Percentiles rank a stretch among this genome's conserved stretches.
These are phyloP conservation scores for Clathrospora elynae DNA, from an alignment of 2,329 filamentous ascomycete species.

Conservation along the genomic window DNA sequence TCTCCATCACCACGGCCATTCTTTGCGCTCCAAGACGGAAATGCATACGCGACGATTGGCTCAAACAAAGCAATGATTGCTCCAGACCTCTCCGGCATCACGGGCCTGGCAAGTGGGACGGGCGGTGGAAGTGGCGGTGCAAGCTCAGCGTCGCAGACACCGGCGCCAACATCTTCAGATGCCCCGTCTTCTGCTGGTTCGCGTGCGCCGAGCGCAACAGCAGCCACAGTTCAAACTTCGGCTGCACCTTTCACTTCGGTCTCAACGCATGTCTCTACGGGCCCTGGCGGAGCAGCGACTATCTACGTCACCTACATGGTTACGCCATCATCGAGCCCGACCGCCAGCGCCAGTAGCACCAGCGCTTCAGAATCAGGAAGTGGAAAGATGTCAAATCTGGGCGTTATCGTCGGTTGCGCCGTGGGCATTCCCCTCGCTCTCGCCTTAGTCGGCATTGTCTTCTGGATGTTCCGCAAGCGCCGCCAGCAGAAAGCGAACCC, in stretches of 20 bases:
- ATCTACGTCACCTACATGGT: slow-evolving; percentile 27
- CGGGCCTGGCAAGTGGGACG: slow-evolving; percentile 29
- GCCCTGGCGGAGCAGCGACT: slow-evolving; percentile 31
- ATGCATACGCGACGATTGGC: slow-evolving; percentile 41
- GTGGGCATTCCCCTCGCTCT: slow-evolving; percentile 46
- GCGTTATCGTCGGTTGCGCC: slow-evolving; percentile 44
- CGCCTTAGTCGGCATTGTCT: slow-evolving; percentile 35
- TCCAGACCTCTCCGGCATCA: slow-evolving; percentile 34
- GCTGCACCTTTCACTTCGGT: slow-evolving; percentile 31
- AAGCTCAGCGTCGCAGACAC: slow-evolving; percentile 20
- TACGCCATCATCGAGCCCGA: slow-evolving; percentile 17
- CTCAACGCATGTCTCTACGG: slow-evolving; percentile 30
- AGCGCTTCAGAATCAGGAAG: slow-evolving; percentile 4
- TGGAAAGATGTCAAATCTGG: slow-evolving; percentile 28
- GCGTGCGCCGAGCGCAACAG: slow-evolving; percentile 1
- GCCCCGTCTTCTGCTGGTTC: slow-evolving; percentile 9
- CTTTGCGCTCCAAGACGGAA: slow-evolving; percentile 40
- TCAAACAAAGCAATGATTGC: slow-evolving; percentile 23
- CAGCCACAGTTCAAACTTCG: slow-evolving; percentile 11
- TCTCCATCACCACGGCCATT: slow-evolving; percentile 39
- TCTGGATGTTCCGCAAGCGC: slow-evolving; percentile 43
- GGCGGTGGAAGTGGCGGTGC: slow-evolving; percentile 13
- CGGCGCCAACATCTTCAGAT: slow-evolving; percentile 16
- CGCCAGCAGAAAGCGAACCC: slow-evolving; percentile 25
- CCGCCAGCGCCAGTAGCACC: slow-evolving; percentile 5